Conservation (phyloP, 1,284 basidiomycete genomes). For the Apiotrichum sp. region DNA sequence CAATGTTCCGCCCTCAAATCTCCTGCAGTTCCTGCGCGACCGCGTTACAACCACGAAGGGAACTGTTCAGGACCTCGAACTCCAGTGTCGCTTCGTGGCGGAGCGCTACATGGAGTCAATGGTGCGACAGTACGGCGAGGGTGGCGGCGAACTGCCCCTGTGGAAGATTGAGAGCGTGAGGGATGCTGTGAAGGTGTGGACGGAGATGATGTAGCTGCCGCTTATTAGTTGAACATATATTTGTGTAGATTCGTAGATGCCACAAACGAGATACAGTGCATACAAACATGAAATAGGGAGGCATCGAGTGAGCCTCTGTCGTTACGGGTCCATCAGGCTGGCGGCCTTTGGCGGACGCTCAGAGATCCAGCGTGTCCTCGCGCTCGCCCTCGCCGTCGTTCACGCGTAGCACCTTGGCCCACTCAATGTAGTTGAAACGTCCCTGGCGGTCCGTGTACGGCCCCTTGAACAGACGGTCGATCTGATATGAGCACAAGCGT, state of each 20-base stretch:
- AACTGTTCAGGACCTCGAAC: constrained; percentile 12
- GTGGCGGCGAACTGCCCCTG: background rate
- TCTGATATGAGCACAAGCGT: constrained; percentile 50
- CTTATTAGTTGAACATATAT: too few relatives aligned
- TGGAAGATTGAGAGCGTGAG: constrained; percentile 30
- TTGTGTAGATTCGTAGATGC: too few relatives aligned
- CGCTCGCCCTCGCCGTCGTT: constrained; percentile 60
- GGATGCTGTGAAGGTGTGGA: constrained; percentile 25
- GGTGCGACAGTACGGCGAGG: constrained; percentile 13
- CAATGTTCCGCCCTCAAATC: constrained; percentile 20
- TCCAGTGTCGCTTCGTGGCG: constrained; percentile 24
- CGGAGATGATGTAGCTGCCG: background rate
- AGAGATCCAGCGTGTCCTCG: constrained; percentile 15
- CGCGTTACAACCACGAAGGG: too few relatives aligned
- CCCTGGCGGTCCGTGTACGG: constrained; percentile 81
- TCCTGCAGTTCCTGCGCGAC: constrained; percentile 24
- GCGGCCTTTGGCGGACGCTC: background rate
- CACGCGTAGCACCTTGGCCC: constrained; percentile 80
- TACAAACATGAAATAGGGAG: constrained; percentile 3
- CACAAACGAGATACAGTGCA: constrained; percentile 9
- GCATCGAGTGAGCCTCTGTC: background rate
- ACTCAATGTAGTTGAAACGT: constrained; percentile 80
- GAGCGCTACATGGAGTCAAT: constrained; percentile 16
- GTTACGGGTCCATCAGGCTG: too few relatives aligned
- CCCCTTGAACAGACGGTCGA: constrained; percentile 72